Conservation (phyloP, 805 yeast genomes). For the Blastobotrys muscicola region DNA sequence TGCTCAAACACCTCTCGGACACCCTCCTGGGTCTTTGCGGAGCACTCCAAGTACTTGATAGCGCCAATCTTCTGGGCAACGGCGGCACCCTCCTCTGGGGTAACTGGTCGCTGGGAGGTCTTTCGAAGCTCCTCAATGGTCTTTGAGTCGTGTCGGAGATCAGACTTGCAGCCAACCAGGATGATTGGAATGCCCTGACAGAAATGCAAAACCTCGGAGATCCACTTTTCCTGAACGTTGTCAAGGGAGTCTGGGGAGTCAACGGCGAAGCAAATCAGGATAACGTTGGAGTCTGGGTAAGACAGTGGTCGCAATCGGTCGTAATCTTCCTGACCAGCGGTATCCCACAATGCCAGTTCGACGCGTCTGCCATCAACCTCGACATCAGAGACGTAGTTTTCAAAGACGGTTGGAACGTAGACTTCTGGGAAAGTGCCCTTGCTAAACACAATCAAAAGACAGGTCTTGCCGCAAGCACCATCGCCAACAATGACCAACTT, state of each 20-base stretch:
- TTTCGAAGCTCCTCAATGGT: conserved; percentile 67
- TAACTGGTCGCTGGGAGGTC: conserved; percentile 71
- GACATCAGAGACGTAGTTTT: conserved; percentile 95
- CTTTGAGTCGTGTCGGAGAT: conserved; percentile 72
- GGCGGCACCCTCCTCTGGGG: conserved; percentile 72
- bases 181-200: conserved; percentile 92
- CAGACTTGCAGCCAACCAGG: conserved; percentile 85
- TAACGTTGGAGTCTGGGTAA: conserved; percentile 88
- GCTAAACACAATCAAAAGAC: conserved; percentile 73
- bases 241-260: conserved; percentile 88
- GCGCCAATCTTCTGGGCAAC: conserved; percentile 90
- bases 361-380: conserved; percentile 87
- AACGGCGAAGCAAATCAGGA: conserved; percentile 82
- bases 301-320: conserved; percentile 87
- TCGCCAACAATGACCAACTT: conserved; percentile 93
- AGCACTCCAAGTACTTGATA: conserved; percentile 77
- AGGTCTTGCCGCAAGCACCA: conserved; percentile 96
- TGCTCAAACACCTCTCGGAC: conserved; percentile 88
- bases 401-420: conserved; percentile 93
- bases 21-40: conserved; percentile 85
- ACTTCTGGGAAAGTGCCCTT: conserved; percentile 91
- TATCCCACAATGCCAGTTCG: conserved; percentile 94
- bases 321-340: conserved; percentile 97
- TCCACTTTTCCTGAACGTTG: conserved; percentile 94
- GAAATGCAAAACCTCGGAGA: conserved; percentile 85